Evolutionary conservation across 148 eudicot species (phyloP).

Genomic region (Camellia sinensis): DNA sequence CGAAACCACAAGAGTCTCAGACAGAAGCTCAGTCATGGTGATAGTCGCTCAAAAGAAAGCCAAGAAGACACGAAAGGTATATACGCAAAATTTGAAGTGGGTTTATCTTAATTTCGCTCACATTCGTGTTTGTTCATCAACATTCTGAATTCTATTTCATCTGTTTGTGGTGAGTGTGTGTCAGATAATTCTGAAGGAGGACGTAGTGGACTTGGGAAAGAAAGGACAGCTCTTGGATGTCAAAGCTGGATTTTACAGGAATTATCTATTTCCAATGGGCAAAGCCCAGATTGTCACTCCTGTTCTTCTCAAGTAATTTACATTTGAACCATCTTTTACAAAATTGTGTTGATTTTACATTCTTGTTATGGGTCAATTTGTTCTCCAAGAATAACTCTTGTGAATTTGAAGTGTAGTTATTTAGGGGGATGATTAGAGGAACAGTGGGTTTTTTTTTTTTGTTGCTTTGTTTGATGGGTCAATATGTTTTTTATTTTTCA

Average conservation of each 20-base stretch:
- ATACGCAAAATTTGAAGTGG: not conserved
- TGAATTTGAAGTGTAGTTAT: not conserved
- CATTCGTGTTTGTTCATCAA: not conserved
- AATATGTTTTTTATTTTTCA: not conserved
- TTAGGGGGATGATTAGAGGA: not conserved
- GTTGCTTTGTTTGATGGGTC: not conserved
- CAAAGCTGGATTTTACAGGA: conserved; percentile 79
- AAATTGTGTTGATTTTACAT: not conserved
- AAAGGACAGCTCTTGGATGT: conserved; percentile 83
- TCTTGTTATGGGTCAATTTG: not conserved
- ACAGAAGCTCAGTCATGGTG: conserved; percentile 26
- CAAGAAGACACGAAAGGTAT: conserved; percentile 68
- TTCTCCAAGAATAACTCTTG: not conserved
- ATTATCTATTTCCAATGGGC: conserved; percentile 70
- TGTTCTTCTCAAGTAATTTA: conserved; percentile 52
- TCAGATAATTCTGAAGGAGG: conserved; percentile 87
- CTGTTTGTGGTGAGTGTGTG: not conserved
- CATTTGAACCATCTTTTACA: not conserved
- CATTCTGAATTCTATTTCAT: not conserved
- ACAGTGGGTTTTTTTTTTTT: not conserved
- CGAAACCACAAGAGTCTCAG: conserved; percentile 25
- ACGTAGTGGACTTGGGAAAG: conserved; percentile 67
- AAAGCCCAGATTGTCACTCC: conserved; percentile 81
- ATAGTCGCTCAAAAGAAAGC: conserved; percentile 66
- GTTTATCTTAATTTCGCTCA: not conserved